Conservation (phyloP, 2,329 filamentous ascomycete genomes). For the Sclerotinia trifoliorum region DNA sequence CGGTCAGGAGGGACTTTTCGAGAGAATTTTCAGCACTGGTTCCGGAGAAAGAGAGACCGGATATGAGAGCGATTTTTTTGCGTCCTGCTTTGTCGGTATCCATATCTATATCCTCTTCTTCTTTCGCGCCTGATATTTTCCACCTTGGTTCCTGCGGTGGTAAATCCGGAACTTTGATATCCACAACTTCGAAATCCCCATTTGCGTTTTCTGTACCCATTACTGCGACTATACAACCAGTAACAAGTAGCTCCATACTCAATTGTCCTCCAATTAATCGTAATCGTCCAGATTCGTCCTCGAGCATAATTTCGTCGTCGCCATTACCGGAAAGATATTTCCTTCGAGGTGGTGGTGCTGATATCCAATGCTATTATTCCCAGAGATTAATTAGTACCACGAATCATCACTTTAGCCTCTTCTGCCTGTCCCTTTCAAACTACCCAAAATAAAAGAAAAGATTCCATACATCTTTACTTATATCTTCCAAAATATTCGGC, state of each 20-base stretch:
- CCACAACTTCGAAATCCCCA: constrained; percentile 89
- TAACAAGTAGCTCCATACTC: constrained; percentile 71
- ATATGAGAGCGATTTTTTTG: constrained; percentile 77
- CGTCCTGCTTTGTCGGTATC: constrained; percentile 54
- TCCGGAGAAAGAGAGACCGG: constrained; percentile 80
- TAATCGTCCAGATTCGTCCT: constrained; percentile 92
- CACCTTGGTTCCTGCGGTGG: constrained; percentile 79
- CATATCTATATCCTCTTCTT: constrained; percentile 52
- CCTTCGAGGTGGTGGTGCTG: constrained; percentile 71
- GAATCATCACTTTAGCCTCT: neutral
- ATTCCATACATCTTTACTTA: constrained; percentile 76
- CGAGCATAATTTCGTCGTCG: constrained; percentile 75
- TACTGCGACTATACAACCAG: constrained; percentile 90
- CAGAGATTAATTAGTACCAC: neutral
- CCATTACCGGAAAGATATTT: constrained; percentile 68
- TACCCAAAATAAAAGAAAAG: neutral
- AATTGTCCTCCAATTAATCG: constrained; percentile 72
- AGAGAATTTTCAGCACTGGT: constrained; percentile 69
- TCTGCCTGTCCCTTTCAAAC: neutral
- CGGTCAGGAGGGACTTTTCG: constrained; percentile 72
- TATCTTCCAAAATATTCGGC: constrained; percentile 92
- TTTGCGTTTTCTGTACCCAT: constrained; percentile 90
- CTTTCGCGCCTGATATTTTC: constrained; percentile 59
- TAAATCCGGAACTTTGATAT: constrained; percentile 84
- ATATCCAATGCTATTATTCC: constrained; percentile 81